Conservation (phyloP, 208 protist species). For the Trypanosoma mega region DNA sequence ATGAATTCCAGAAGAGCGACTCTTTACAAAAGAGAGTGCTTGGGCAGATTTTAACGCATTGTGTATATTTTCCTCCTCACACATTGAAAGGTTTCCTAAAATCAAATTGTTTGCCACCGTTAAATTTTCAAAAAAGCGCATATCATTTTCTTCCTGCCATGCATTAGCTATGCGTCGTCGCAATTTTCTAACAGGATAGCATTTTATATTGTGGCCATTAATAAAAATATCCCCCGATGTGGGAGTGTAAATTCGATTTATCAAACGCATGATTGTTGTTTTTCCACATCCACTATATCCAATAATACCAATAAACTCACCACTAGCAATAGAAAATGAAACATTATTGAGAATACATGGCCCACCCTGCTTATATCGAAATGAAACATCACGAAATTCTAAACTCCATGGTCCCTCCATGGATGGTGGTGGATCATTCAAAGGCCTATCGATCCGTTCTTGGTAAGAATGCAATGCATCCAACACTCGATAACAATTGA, state of each 20-base stretch:
- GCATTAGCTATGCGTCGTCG: slow-evolving; percentile 55
- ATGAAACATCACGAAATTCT: slow-evolving; percentile 62
- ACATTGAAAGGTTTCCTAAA: slow-evolving; percentile 43
- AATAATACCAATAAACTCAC: slow-evolving; percentile 56
- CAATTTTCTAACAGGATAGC: slow-evolving; percentile 43
- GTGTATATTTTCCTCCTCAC: slow-evolving; percentile 22
- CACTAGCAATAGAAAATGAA: slow-evolving; percentile 45
- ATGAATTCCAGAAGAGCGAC: slow-evolving; percentile 36
- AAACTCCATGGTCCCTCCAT: slow-evolving; percentile 44
- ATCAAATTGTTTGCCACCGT: slow-evolving; percentile 63
- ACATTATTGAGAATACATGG: slow-evolving; percentile 49
- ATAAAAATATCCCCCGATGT: slow-evolving; percentile 51
- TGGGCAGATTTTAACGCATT: slow-evolving; percentile 32
- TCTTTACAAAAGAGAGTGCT: slow-evolving; percentile 34
- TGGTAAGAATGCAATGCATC: slow-evolving; percentile 16
- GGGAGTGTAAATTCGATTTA: slow-evolving; percentile 56
- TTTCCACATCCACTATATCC: slow-evolving; percentile 79
- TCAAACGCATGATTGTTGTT: slow-evolving; percentile 60
- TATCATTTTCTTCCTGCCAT: slow-evolving; percentile 50
- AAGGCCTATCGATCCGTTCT: slow-evolving; percentile 18
- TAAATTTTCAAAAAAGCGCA: slow-evolving; percentile 51
- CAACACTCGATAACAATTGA: slow-evolving; percentile 25
- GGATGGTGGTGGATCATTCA: background rate
- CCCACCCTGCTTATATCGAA: slow-evolving; percentile 50
- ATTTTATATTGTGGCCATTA: slow-evolving; percentile 47